Conservation (phyloP, 2,329 filamentous ascomycete species). For the Monosporascus sp. region DNA sequence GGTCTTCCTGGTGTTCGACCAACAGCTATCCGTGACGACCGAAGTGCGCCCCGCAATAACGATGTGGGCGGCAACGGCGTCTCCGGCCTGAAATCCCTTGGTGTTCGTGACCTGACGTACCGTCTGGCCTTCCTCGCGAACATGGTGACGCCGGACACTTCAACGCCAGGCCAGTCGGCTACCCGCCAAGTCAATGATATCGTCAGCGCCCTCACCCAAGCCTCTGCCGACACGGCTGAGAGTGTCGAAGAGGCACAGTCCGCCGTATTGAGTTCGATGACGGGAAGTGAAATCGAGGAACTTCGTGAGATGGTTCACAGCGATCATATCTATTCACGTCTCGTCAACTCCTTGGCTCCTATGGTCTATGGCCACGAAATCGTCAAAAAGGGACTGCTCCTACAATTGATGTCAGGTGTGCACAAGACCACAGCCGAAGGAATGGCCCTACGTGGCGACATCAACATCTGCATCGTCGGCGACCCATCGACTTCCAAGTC, state of each 20-base stretch:
- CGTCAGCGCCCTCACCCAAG: slow-evolving; percentile 74
- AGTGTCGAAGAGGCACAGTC: slow-evolving; percentile 82
- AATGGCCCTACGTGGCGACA: slow-evolving; percentile 92
- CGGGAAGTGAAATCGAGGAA: slow-evolving; percentile 82
- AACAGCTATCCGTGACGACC: slow-evolving; percentile 78
- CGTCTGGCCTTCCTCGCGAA: slow-evolving; percentile 93
- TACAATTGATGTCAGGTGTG: slow-evolving; percentile 95
- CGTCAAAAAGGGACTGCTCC: slow-evolving; percentile 91
- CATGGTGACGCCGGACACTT: slow-evolving; percentile 88
- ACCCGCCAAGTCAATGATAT: slow-evolving; percentile 78
- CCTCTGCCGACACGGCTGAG: slow-evolving; percentile 60
- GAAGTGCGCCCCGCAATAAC: slow-evolving; percentile 63
- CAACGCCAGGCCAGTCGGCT: slow-evolving; percentile 68
- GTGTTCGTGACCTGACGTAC: slow-evolving; percentile 92
- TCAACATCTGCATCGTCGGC: slow-evolving; percentile 98
- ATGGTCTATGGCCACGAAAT: slow-evolving; percentile 97
- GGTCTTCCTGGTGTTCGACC: slow-evolving; percentile 80
- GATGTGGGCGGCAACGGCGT: slow-evolving; percentile 83
- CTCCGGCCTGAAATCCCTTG: slow-evolving; percentile 81
- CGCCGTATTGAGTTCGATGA: slow-evolving; percentile 80
- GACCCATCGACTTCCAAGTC: slow-evolving; percentile 97
- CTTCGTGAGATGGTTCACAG: slow-evolving; percentile 90
- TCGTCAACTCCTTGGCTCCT: slow-evolving; percentile 90
- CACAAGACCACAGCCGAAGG: slow-evolving; percentile 87
- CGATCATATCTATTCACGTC: slow-evolving; percentile 86